phyloP scores from a whole-genome alignment of 768 basidiomycete species.

The Leccinellum rugosiceps region DNA sequence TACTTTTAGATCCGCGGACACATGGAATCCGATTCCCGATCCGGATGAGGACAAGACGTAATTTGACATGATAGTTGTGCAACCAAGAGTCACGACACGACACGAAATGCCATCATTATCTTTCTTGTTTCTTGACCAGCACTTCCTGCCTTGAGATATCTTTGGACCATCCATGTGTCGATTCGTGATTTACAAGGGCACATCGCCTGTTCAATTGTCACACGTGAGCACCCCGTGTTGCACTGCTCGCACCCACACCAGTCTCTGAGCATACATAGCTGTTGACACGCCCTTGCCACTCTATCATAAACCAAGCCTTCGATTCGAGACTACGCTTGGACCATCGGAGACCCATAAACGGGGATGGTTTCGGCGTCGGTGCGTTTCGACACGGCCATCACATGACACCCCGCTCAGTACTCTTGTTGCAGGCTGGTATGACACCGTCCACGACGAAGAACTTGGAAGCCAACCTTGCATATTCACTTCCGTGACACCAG shows the following conservation, averaged over 20 bases:
- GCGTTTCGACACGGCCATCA: conserved; percentile 25
- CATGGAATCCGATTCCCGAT: conserved; percentile 4
- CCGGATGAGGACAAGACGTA: conserved; percentile 17
- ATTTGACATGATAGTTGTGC: conserved; percentile 14
- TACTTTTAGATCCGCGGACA: background rate
- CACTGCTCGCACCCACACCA: background rate
- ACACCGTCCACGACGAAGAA: conserved; percentile 79
- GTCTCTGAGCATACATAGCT: conserved; percentile 43
- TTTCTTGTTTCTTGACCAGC: background rate
- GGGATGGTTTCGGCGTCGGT: conserved; percentile 97
- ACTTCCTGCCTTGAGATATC: background rate
- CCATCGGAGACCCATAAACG: conserved; percentile 81
- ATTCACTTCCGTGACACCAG: conserved; percentile 93
- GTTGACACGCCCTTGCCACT: conserved; percentile 91
- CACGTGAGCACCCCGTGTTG: conserved; percentile 49
- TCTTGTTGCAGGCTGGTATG: conserved; percentile 78
- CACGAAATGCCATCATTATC: background rate
- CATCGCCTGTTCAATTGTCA: conserved; percentile 86
- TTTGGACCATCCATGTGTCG: conserved; percentile 71
- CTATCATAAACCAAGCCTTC: conserved; percentile 96
- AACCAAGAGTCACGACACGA: background rate
- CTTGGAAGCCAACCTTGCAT: conserved; percentile 88
- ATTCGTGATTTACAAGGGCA: conserved; percentile 94
- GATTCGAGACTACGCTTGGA: conserved; percentile 89
- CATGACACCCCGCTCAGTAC: background rate